These are phyloP conservation scores for Metarhizium humberi DNA, from an alignment of 2,329 filamentous ascomycete species.

Conservation along the genomic window DNA sequence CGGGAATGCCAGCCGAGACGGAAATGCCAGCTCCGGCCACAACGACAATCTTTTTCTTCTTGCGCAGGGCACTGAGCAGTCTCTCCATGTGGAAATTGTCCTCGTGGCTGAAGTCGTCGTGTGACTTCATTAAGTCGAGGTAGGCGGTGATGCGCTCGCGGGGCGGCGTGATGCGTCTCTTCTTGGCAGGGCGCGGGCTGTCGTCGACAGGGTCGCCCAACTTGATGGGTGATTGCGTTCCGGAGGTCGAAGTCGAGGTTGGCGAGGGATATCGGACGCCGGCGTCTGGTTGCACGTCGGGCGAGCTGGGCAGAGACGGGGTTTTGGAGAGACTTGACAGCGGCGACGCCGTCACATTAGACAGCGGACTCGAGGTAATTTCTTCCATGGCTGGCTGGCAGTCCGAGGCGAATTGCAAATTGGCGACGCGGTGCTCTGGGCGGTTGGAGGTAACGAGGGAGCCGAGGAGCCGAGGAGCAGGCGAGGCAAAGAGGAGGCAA, in stretches of 20 bases:
- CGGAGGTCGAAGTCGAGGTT: conserved; percentile 35
- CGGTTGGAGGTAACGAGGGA: background rate
- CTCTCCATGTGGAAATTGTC: conserved; percentile 52
- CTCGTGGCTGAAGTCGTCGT: conserved; percentile 36
- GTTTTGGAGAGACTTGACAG: conserved; percentile 46
- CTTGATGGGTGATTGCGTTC: conserved; percentile 42
- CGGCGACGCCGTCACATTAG: conserved; percentile 23
- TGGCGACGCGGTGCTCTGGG: background rate
- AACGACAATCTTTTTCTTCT: conserved; percentile 93
- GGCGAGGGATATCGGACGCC: conserved; percentile 44
- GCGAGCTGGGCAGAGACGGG: conserved; percentile 40
- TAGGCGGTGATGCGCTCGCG: conserved; percentile 69
- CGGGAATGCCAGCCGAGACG: conserved; percentile 90
- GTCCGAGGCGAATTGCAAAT: background rate
- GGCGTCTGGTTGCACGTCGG: conserved; percentile 26
- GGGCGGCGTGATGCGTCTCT: conserved; percentile 53
- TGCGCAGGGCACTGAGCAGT: conserved; percentile 65
- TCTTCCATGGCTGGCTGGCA: background rate
- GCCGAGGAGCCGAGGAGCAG: too few relatives aligned
- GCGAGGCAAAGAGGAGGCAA: background rate
- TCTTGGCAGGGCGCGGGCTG: conserved; percentile 64
- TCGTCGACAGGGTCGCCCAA: conserved; percentile 35
- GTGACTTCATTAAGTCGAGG: conserved; percentile 56
- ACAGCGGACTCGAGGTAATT: conserved; percentile 9
- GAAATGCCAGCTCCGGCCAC: conserved; percentile 96